Conservation (phyloP, 1,139 yeast species). For the Scheffersomyces parashehatae region DNA sequence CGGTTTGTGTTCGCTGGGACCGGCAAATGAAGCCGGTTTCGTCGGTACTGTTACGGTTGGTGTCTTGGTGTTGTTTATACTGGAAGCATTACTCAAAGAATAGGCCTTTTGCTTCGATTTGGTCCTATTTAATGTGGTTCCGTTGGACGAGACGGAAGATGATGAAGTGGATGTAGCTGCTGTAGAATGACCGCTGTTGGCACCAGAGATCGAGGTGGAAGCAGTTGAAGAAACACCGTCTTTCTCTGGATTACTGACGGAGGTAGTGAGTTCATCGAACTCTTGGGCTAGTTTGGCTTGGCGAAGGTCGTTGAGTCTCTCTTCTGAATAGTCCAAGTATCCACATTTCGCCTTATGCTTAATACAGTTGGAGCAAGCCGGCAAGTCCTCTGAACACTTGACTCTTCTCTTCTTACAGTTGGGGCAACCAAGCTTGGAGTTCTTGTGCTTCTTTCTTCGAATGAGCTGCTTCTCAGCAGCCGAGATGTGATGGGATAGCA, state of each 20-base stretch:
- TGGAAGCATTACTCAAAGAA: neutral
- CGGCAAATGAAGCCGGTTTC: neutral
- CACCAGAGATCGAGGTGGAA: neutral
- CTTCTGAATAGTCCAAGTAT: slow-evolving; percentile 37
- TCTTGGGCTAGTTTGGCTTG: slow-evolving; percentile 17
- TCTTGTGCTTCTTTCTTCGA: slow-evolving; percentile 16
- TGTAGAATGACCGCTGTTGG: neutral
- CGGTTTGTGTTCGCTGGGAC: neutral
- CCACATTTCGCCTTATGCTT: slow-evolving; percentile 45
- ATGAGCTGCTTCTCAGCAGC: slow-evolving; percentile 2
- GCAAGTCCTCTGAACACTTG: slow-evolving; percentile 45
- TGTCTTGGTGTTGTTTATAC: neutral
- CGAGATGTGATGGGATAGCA: neutral
- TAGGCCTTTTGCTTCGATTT: neutral
- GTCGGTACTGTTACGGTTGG: neutral
- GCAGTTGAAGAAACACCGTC: neutral
- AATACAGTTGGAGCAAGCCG: slow-evolving; percentile 42
- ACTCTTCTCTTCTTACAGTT: slow-evolving; percentile 47
- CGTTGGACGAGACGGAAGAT: neutral
- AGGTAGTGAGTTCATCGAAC: slow-evolving; percentile 10
- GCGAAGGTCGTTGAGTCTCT: slow-evolving; percentile 32
- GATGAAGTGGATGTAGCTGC: neutral
- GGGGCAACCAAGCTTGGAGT: slow-evolving; percentile 37
- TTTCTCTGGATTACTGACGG: neutral
- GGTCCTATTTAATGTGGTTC: neutral